Conservation (phyloP, 768 basidiomycete genomes). For the Piloderma croceum region DNA sequence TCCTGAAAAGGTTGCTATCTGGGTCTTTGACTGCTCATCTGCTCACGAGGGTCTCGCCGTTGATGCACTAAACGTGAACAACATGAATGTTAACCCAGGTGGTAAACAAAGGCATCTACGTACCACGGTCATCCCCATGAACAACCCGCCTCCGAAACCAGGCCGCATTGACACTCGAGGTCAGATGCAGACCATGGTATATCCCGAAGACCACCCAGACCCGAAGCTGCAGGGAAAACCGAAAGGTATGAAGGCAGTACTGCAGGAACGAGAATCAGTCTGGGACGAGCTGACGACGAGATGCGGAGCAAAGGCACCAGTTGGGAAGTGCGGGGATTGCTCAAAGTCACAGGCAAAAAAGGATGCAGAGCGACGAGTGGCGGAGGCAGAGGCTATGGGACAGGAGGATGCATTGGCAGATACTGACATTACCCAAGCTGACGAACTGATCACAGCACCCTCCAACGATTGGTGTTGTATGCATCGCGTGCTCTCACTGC, state of each 20-base stretch:
- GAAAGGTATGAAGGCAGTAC: constrained; percentile 10
- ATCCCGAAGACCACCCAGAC: constrained; percentile 6
- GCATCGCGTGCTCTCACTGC: constrained; percentile 12
- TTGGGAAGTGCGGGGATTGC: constrained; percentile 8
- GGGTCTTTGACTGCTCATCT: constrained; percentile 16
- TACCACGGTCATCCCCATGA: constrained; percentile 13
- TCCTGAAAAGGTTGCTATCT: constrained; percentile 10
- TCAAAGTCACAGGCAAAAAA: constrained; percentile 12
- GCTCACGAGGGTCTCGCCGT: constrained; percentile 15
- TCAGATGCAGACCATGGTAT: constrained; percentile 13
- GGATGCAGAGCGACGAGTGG: constrained; percentile 8
- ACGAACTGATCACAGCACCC: constrained; percentile 5
- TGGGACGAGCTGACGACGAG: constrained; percentile 2
- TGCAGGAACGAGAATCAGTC: constrained; percentile 12
- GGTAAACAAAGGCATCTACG: constrained; percentile 14
- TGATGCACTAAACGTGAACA: constrained; percentile 16
- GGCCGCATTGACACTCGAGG: constrained; percentile 10
- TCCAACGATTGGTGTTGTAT: constrained; percentile 15
- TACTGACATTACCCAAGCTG: constrained; percentile 4
- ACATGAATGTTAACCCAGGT: constrained; percentile 18
- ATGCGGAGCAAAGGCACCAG: constrained; percentile 2
- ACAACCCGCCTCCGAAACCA: constrained; percentile 11
- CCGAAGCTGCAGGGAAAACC: constrained; percentile 3
- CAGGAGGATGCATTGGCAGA: constrained; percentile 1
- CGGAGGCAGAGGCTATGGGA: constrained; percentile 1